Percentiles rank a stretch among this genome's conserved stretches.
Conservation (phyloP, 129 eudicot genomes). For the Erigeron canadensis region DNA sequence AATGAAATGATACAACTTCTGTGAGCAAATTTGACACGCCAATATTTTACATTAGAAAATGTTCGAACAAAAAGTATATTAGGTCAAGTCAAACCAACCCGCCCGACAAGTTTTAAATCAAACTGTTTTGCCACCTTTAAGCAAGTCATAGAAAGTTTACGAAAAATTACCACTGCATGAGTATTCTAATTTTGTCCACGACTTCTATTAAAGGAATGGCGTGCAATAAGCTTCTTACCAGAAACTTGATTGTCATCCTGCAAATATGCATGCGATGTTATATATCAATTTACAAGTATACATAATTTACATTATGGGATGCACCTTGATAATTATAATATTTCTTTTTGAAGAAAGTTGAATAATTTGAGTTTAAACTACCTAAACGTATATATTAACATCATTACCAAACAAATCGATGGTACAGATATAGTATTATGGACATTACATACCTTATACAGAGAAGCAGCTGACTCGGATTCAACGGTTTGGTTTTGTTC, state of each 20-base stretch:
- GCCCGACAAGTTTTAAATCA: background rate
- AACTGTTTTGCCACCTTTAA: background rate
- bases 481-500: constrained; percentile 75
- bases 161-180: background rate
- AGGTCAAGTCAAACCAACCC: background rate
- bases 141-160: constrained; percentile 1
- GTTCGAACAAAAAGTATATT: background rate
- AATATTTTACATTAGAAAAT: no score
- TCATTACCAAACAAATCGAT: constrained; percentile 3
- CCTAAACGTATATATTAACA: background rate
- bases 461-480: constrained; percentile 97
- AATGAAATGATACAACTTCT: no score
- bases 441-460: constrained; percentile 37
- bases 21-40: no score
- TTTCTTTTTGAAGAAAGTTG: background rate
- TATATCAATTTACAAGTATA: background rate
- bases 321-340: background rate
- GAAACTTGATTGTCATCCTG: constrained; percentile 76
- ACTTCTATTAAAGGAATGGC: constrained; percentile 75
- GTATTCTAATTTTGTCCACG: constrained; percentile 51
- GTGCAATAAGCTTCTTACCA: constrained; percentile 71
- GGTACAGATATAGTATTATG: background rate
- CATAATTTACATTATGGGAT: background rate
- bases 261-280: background rate
- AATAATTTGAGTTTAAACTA: background rate